Base-by-base conservation (phyloP, 345 rosid species). In the Geranium rotundifolium region DNA sequence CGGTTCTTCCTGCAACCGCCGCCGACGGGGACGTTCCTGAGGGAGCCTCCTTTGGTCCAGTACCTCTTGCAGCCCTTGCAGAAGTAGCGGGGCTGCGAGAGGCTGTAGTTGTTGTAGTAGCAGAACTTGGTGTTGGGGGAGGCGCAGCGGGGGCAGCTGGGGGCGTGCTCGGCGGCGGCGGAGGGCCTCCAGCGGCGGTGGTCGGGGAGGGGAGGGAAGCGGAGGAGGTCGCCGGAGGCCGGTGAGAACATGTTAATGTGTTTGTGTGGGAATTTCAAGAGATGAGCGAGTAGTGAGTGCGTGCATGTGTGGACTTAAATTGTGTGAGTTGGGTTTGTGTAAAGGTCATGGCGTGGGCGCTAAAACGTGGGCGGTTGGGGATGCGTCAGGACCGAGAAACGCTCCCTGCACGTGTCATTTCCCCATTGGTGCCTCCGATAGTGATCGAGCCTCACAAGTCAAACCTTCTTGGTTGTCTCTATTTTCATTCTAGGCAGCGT, bases 21-120 rank as follows among this genome's bases (percentile, higher is more conserved):
- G 52, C 96, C 96, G 3, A 88, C 96, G 0, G 96, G 96, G 46
- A 88, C 85, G 80, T 88, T 88, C 64, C 92, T 70, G 9, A 85
- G 63, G 19, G 96, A 85, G 39, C 96, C 96, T 0, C 96, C 96
- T 77, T 88, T 85, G 57, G 92, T 88, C 96, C 92, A 88, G 80
- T 88, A 88, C 80, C 96, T 80, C 59, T 92, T 77, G 67, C 91
- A 88, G 31, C 90, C 81, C 74, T 88, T 88, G 85, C 96, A 88
- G 63, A 88, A 85, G 82, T 88, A 88, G 73, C 96, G 79, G 2
- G 96, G 96, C 80, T 88, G 96, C 34, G 96, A 82, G 67, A 88
- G 90, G 69, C 92, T 88, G 72, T 88, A 88, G 72, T 88, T 88
- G 80, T 88, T 88, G 81, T 88, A 88, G 79, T 88, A 88, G 54